Conservation (phyloP, 768 basidiomycete species). For the Phanerochaete sordida region DNA sequence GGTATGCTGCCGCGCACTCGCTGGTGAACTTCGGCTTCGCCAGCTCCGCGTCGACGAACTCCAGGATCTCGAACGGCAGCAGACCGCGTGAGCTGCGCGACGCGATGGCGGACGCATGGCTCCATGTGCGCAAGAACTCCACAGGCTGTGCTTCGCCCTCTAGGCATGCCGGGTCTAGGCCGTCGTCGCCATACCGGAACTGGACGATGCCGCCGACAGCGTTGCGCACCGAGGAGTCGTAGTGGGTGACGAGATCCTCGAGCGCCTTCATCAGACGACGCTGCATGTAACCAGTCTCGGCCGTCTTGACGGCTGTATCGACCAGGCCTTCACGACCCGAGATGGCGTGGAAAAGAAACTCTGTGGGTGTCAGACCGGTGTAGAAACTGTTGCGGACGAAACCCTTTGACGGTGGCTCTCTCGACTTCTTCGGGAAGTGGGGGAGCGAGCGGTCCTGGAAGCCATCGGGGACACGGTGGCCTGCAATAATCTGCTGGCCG, state of each 20-base stretch:
- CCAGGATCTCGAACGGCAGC: slow-evolving; percentile 82
- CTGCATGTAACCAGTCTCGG: slow-evolving; percentile 99
- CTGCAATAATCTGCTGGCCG: slow-evolving; percentile 97
- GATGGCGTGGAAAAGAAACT: slow-evolving; percentile 98
- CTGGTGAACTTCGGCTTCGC: slow-evolving; percentile 50
- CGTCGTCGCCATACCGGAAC: slow-evolving; percentile 96
- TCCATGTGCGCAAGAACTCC: slow-evolving; percentile 85
- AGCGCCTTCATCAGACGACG: slow-evolving; percentile 98
- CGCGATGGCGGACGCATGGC: slow-evolving; percentile 70
- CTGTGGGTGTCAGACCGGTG: slow-evolving; percentile 85
- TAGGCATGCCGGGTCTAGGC: slow-evolving; percentile 92
- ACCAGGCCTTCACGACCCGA: slow-evolving; percentile 98
- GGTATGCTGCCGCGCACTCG: slow-evolving; percentile 70
- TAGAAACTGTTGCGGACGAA: slow-evolving; percentile 98
- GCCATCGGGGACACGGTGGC: slow-evolving; percentile 96
- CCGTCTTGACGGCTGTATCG: slow-evolving; percentile 99
- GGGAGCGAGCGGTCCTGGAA: slow-evolving; percentile 99
- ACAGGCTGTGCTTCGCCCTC: slow-evolving; percentile 95
- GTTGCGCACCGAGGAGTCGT: slow-evolving; percentile 94
- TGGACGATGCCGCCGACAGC: slow-evolving; percentile 95
- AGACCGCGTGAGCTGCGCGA: slow-evolving; percentile 59
- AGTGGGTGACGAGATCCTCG: slow-evolving; percentile 94
- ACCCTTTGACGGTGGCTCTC: slow-evolving; percentile 94
- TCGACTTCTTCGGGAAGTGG: slow-evolving; percentile 96
- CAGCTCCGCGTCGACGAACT: slow-evolving; percentile 68